Evolutionary conservation across 1,284 basidiomycete genomes (phyloP).

Genomic region (Coniferiporia sulphurascens): DNA sequence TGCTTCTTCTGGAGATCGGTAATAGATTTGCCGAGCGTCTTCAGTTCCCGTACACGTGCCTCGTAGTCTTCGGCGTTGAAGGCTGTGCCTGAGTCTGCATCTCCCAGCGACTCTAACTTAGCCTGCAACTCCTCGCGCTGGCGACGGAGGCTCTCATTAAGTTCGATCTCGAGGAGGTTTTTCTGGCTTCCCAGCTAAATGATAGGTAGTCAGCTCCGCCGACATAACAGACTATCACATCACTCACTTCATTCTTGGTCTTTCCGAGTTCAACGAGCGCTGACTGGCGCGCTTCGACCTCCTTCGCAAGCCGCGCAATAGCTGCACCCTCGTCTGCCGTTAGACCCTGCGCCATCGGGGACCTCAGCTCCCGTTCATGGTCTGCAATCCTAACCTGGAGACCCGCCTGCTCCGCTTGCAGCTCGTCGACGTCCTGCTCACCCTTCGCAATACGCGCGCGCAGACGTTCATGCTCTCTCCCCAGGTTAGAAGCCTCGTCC

Average conservation of each 20-base stretch:
- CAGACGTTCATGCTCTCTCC: slow-evolving; percentile 69
- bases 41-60: slow-evolving; percentile 63
- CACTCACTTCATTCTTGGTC: slow-evolving; percentile 65
- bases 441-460: slow-evolving; percentile 59
- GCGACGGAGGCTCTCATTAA: slow-evolving; percentile 83
- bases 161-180: slow-evolving; percentile 85
- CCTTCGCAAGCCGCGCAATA: slow-evolving; percentile 69
- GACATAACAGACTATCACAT: slow-evolving; percentile 4
- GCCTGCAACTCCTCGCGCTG: slow-evolving; percentile 72
- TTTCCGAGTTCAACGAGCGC: slow-evolving; percentile 66
- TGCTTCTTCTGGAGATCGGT: slow-evolving; percentile 56
- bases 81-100: slow-evolving; percentile 54
- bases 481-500: slow-evolving; percentile 58
- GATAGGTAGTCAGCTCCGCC: not conserved
- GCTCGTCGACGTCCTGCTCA: slow-evolving; percentile 65
- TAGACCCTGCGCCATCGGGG: slow-evolving; percentile 72
- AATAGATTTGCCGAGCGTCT: slow-evolving; percentile 61
- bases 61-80: slow-evolving; percentile 64
- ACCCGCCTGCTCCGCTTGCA: slow-evolving; percentile 64
- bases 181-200: slow-evolving; percentile 72
- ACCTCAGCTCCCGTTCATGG: slow-evolving; percentile 69
- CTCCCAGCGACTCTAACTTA: slow-evolving; percentile 74
- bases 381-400: slow-evolving; percentile 58
- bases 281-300: slow-evolving; percentile 73
- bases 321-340: slow-evolving; percentile 66